Base-by-base conservation (phyloP, 192 early-diverging fungal genomes). In the Backusella tuberculispora region DNA sequence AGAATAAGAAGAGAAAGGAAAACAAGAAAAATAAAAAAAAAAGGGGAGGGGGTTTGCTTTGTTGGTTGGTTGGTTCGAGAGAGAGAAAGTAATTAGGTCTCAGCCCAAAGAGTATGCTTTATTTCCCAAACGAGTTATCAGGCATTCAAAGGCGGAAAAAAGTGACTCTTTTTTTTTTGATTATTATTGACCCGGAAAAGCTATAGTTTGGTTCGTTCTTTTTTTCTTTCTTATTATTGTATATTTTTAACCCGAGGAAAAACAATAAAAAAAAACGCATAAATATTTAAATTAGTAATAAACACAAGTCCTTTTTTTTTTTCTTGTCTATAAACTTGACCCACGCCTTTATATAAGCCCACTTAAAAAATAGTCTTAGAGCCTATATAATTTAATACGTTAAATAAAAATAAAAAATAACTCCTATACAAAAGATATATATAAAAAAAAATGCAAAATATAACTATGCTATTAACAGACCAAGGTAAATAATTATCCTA, bases 101-200 rank as follows among this genome's bases (percentile, higher is more conserved):
- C 53, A 56, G 53, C 53, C 53, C 21, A 60, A 60, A 60, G 53
- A 34, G 53, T 60, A 60, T 60, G 53, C 53, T 10, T 0, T 26
- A 60, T 60, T 60, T 60, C 53, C 53, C 53, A 60, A 60, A 60
- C 53, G 5, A 60, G 53, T 60, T 26, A 60, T 60, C 21, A 13
- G 9, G 26, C 53, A 60, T 12, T 60, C 53, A 24, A 60, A 34
- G 29, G 10, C 21, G 9, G 53, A 60, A 10, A 43, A 13, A 12
- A 24, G 53, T 60, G 53, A 60, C 53, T 24, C 21, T 60, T 60
- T 24, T 60, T 24, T 12, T 26, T 60, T 26, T 26, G 10, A 60
- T 34, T 34, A 34, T 34, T 34, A 34, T 34, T 34, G 29, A 14
- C 53, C 53, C 21, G 21, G 21, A 34, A 34, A 34, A 34, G 29